Base-by-base conservation (phyloP, 1,284 basidiomycete genomes). In the Phlebopus sp. region DNA sequence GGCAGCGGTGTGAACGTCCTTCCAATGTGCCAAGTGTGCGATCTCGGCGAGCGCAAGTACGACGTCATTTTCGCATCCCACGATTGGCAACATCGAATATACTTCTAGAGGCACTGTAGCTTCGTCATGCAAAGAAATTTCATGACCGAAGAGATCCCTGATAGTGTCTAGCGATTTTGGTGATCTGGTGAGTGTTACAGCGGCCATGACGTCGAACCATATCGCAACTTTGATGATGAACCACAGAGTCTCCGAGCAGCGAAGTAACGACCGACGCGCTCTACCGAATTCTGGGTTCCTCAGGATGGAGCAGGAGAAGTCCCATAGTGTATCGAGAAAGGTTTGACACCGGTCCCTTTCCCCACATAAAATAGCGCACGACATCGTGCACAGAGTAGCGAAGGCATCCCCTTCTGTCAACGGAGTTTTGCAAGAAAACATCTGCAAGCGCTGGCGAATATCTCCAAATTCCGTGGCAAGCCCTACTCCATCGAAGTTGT, bases 171-270 rank as follows among this genome's bases (percentile, higher is more conserved):
- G 63, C 61, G 90, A 82, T 35, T 70, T 66, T 6, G 88, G 87
- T 3, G 69, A 59, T 52, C 74, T 60, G 54, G 77, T 72, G 19
- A 79, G 80, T 5, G 87, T 88, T 36, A 87, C 77, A 1, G 83
- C 80, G 5, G 85, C 86, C 34, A 91, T 73, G 35, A 91, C 86
- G 63, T 92, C 89, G 59, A 89, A 90, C 89, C 89, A 91, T 51
- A 92, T 82, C 34, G 86, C 81, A 18, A 86, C 85, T 64, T 86
- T 86, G 64, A 90, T 76, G 56, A 91, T 82, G 64, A 89, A 90
- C 30, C 69, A 77, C 60, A 69, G 74, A 63, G 69, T 73, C 55
- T 74, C 70, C 17, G 59, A 55, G 55, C 78, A 81, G 9, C 50
- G 52, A 27, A 69, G 51, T 13, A 86, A 72, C 6, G 75, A 75